Percentiles rank a stretch among this genome's conserved stretches.
Conservation (phyloP, 805 yeast species). For the Candida pini region DNA sequence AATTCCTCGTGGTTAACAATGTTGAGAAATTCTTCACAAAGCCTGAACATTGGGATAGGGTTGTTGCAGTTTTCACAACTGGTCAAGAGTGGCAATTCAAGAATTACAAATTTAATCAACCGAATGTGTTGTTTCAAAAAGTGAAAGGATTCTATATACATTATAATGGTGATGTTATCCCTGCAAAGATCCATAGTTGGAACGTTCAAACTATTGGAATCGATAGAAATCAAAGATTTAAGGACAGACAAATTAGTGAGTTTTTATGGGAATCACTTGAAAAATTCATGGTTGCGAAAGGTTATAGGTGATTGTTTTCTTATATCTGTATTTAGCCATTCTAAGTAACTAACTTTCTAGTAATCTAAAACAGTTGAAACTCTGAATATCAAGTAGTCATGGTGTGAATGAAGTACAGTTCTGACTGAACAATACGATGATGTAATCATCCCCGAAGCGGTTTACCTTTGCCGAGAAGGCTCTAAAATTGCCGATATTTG, state of each 20-base stretch:
- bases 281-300: constrained; percentile 60
- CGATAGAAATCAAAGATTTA: constrained; percentile 79
- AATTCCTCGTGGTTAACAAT: constrained; percentile 79
- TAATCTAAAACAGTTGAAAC: too few species aligned
- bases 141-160: constrained; percentile 78
- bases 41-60: constrained; percentile 98
- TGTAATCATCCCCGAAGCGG: too few species aligned
- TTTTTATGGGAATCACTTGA: constrained; percentile 83
- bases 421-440: too few species aligned
- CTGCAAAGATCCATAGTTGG: constrained; percentile 76
- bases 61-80: constrained; percentile 90
- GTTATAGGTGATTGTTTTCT: constrained; percentile 34
- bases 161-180: constrained; percentile 74
- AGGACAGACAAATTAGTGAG: constrained; percentile 82
- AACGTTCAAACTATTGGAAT: constrained; percentile 74
- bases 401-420: too few species aligned
- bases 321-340: background rate
- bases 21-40: constrained; percentile 83
- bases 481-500: too few species aligned
- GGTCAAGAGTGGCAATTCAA: constrained; percentile 98
- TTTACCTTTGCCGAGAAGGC: too few species aligned
- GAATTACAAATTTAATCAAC: constrained; percentile 76
- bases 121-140: constrained; percentile 73
- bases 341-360: too few species aligned
- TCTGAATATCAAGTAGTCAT: too few species aligned